phyloP scores from a whole-genome alignment of 805 yeast genomes.

The Schizosaccharomyces pombe region DNA sequence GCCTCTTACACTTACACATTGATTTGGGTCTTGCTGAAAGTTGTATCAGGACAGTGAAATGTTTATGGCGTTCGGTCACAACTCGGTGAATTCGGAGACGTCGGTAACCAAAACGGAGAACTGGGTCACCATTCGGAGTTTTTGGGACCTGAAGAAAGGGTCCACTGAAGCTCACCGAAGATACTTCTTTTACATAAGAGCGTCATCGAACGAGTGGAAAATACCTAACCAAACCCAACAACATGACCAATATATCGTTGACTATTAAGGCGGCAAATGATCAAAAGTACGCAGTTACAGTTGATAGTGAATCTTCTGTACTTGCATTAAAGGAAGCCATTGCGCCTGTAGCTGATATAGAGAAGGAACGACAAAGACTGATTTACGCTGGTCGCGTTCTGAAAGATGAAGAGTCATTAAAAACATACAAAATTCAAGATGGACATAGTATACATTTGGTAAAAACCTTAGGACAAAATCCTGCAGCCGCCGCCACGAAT shows the following conservation, averaged over 20 bases:
- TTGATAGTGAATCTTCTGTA: conserved; percentile 33
- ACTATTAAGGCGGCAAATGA: conserved; percentile 18
- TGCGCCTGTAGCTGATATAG: conserved; percentile 36
- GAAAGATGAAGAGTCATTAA: conserved; percentile 58
- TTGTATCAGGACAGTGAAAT: too few species aligned
- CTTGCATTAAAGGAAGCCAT: conserved; percentile 44
- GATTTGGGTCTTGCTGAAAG: too few species aligned
- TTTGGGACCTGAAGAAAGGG: too few species aligned
- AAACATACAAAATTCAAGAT: conserved; percentile 52
- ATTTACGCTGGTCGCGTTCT: conserved; percentile 86
- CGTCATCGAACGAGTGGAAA: not conserved
- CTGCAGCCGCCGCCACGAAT: conserved; percentile 14
- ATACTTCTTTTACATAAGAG: not conserved
- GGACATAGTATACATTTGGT: conserved; percentile 83
- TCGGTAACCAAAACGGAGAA: too few species aligned
- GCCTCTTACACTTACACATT: too few species aligned
- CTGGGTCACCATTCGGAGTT: too few species aligned
- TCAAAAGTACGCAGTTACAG: conserved; percentile 44
- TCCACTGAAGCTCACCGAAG: too few species aligned
- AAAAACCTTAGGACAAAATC: conserved; percentile 38
- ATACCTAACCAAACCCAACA: not conserved
- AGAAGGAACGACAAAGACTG: conserved; percentile 62
- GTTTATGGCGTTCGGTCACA: too few species aligned
- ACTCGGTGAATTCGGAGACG: too few species aligned
- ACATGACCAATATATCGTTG: not conserved